Base-by-base conservation (phyloP, 2,329 filamentous ascomycete genomes). In the Fusarium devonianum region DNA sequence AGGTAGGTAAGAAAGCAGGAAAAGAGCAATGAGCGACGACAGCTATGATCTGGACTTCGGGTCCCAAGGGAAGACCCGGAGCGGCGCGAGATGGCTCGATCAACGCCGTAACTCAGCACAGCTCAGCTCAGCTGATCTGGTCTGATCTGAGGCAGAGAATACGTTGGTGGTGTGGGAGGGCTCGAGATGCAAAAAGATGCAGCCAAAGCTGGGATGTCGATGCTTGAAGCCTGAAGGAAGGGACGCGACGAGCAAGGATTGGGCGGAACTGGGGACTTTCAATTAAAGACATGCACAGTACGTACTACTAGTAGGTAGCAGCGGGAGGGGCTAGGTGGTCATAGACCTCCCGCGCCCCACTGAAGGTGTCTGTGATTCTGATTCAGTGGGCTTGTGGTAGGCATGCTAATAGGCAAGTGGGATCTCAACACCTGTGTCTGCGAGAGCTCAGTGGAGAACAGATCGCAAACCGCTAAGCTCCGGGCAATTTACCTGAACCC, bases 171-270 rank as follows among this genome's bases (percentile, higher is more conserved):
- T 25, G 23, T 23, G 9, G 44, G 42, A 23, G 29, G 36, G 35
- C 37, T 44, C 40, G 51, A 41, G 54, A 51, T 49, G 48, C 42
- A 49, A 32, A 49, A 43, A 49, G 41, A 51, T 43, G 46, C 48
- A 49, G 43, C 37, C 13, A 43, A 35, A 47, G 43, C 49, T 60
- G 44, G 44, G 59, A 51, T 52, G 51, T 42, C 41, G 57, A 58
- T 58, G 50, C 23, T 49, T 55, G 41, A 47, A 44, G 46, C n/a
- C n/a, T n/a, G 25, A 56, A 59, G 58, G n/a, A n/a, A n/a, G n/a
- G 50, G 53, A 47, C 47, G 59, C 49, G 49, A 54, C 29, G 42
- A 53, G 49, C 62, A 64, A 51, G 62, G 62, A 56, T 65, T 64
- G 53, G 60, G 36, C 47, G 44, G 46, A n/a, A 37, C 46, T 38